phyloP scores from a whole-genome alignment of 345 rosid genomes.

The Bruguiera sexangula region DNA sequence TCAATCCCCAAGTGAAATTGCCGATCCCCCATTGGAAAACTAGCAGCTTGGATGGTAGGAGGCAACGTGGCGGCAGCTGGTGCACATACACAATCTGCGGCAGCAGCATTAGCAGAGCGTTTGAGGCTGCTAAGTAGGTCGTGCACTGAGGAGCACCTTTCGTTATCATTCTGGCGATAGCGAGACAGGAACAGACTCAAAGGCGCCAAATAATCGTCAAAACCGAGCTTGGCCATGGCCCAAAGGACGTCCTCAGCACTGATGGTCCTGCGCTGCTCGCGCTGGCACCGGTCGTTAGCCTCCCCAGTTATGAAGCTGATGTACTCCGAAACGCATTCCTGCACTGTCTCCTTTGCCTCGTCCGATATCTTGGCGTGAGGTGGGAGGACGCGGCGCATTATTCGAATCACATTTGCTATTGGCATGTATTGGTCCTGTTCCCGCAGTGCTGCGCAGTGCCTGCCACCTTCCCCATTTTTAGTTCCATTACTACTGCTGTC shows the following conservation, averaged over 20 bases:
- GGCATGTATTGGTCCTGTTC: conserved; percentile 98
- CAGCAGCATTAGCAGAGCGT: conserved; percentile 7
- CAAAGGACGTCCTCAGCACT: conserved; percentile 89
- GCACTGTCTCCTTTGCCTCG: conserved; percentile 92
- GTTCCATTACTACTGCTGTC: neutral
- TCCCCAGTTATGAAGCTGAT: conserved; percentile 97
- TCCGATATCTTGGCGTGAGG: conserved; percentile 91
- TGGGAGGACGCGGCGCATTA: conserved; percentile 88
- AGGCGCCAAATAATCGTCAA: conserved; percentile 87
- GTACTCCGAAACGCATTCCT: conserved; percentile 95
- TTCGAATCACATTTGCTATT: conserved; percentile 84
- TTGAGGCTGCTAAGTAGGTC: conserved; percentile 7
- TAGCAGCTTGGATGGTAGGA: too few species aligned
- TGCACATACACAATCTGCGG: neutral
- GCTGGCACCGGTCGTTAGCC: conserved; percentile 94
- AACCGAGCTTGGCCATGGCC: conserved; percentile 95
- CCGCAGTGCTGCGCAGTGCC: conserved; percentile 27
- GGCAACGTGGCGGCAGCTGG: too few species aligned
- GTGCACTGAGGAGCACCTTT: conserved; percentile 27
- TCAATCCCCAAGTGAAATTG: neutral
- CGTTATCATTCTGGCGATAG: conserved; percentile 72
- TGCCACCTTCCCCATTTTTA: neutral
- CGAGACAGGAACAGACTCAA: conserved; percentile 67
- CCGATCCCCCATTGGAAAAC: too few species aligned
- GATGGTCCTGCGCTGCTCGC: conserved; percentile 93